Percentiles rank a stretch among this genome's conserved stretches.
These are phyloP conservation scores for Lichtheimia hyalospora DNA, from an alignment of 371 early-diverging fungal species.

Conservation along the genomic window DNA sequence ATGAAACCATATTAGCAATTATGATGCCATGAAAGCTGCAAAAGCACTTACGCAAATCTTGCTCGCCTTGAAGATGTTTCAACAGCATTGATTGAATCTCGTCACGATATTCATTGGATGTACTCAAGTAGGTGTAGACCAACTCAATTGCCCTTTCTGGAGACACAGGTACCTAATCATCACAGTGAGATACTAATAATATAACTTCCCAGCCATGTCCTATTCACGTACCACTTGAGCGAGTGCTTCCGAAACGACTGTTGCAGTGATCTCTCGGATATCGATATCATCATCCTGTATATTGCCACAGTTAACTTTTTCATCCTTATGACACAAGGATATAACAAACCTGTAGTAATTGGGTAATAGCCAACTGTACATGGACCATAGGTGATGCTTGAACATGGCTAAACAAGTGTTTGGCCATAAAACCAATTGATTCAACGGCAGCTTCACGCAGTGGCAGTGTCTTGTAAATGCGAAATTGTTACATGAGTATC, in stretches of 20 bases:
- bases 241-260: conserved; percentile 55
- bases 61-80: conserved; percentile 17
- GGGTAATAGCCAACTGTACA: conserved; percentile 21
- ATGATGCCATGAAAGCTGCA: background rate
- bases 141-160: conserved; percentile 59
- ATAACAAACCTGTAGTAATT: conserved; percentile 22
- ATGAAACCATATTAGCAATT: background rate
- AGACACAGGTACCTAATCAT: conserved; percentile 33
- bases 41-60: conserved; percentile 10
- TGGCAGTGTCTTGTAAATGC: conserved; percentile 41
- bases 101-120: conserved; percentile 19
- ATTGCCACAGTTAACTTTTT: background rate
- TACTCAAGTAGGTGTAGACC: conserved; percentile 42
- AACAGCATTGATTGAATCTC: conserved; percentile 22
- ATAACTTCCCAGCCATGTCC: background rate
- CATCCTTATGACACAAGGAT: conserved; percentile 9
- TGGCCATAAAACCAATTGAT: conserved; percentile 46
- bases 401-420: conserved; percentile 22
- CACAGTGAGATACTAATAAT: background rate
- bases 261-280: conserved; percentile 60
- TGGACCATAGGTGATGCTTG: conserved; percentile 4
- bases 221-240: conserved; percentile 22
- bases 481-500: background rate
- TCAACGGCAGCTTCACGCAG: conserved; percentile 59
- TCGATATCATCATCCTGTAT: conserved; percentile 78